A percentile compares a stretch with the other conserved stretches of the same genome.
Conservation (phyloP, 2,329 filamentous ascomycete genomes). For the Cadophora gregata region DNA sequence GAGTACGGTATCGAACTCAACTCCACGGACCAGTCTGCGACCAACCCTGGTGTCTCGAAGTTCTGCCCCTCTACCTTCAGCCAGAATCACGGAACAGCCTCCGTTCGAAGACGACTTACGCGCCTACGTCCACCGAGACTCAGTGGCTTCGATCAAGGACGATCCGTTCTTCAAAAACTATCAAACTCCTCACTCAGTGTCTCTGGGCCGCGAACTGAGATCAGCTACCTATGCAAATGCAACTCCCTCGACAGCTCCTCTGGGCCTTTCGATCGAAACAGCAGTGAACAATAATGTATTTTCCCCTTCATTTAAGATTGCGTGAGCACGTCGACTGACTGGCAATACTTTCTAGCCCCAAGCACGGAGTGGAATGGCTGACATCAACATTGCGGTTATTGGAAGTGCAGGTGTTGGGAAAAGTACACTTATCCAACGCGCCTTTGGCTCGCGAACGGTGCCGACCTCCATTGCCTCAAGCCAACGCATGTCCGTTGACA, state of each 20-base stretch:
- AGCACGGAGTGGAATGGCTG: constrained; percentile 49
- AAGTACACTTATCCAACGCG: constrained; percentile 70
- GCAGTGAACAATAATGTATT: constrained; percentile 35
- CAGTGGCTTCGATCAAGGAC: constrained; percentile 59
- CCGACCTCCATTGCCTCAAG: constrained; percentile 61
- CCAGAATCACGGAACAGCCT: constrained; percentile 22
- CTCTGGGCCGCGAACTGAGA: constrained; percentile 43
- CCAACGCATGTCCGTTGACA: constrained; percentile 64
- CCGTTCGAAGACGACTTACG: constrained; percentile 28
- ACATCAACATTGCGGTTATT: constrained; percentile 70
- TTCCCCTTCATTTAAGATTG: constrained; percentile 1
- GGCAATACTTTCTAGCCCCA: constrained; percentile 34
- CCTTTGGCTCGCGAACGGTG: constrained; percentile 59
- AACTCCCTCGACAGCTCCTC: constrained; percentile 24
- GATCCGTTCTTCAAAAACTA: constrained; percentile 60
- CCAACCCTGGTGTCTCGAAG: constrained; percentile 27
- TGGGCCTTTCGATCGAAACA: constrained; percentile 31
- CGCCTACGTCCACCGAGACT: constrained; percentile 50
- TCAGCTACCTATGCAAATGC: constrained; percentile 37
- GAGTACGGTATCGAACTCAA: constrained; percentile 23
- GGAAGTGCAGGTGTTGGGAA: constrained; percentile 71
- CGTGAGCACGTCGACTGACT: constrained; percentile 11
- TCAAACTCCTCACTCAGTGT: constrained; percentile 46
- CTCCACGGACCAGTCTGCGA: constrained; percentile 29
- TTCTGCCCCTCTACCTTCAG: constrained; percentile 32